phyloP scores from a whole-genome alignment of 2,329 filamentous ascomycete genomes.

The Talaromyces sp. region DNA sequence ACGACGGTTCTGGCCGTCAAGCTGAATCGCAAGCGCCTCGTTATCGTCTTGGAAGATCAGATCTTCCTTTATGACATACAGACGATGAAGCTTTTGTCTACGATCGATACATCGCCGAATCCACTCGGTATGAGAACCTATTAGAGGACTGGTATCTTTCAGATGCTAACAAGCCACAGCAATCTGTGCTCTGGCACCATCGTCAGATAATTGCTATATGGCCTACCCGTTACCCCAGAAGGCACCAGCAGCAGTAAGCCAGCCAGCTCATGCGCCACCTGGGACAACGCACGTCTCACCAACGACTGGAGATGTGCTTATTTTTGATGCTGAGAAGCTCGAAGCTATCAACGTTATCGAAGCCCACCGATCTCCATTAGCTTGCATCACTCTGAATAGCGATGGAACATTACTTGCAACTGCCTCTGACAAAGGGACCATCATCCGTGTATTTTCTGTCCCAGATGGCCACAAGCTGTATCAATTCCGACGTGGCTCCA shows the following conservation, averaged over 20 bases:
- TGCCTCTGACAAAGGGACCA: slow-evolving; percentile 94
- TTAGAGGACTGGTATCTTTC: neutral
- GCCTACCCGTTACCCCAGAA: slow-evolving; percentile 85
- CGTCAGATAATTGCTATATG: slow-evolving; percentile 93
- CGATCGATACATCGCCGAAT: slow-evolving; percentile 92
- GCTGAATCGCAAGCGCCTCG: slow-evolving; percentile 89
- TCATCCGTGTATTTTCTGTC: slow-evolving; percentile 93
- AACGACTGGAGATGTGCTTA: slow-evolving; percentile 86
- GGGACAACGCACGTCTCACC: slow-evolving; percentile 72
- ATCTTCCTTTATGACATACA: slow-evolving; percentile 99
- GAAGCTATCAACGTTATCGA: slow-evolving; percentile 96
- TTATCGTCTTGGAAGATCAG: slow-evolving; percentile 91
- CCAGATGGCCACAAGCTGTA: slow-evolving; percentile 90
- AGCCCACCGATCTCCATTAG: slow-evolving; percentile 88
- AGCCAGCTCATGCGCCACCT: slow-evolving; percentile 82
- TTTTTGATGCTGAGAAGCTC: slow-evolving; percentile 86
- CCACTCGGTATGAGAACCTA: slow-evolving; percentile 61
- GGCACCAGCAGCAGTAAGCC: slow-evolving; percentile 55
- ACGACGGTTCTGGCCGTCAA: slow-evolving; percentile 94
- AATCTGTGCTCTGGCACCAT: slow-evolving; percentile 90
- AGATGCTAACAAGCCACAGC: slow-evolving; percentile 49
- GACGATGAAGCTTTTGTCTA: slow-evolving; percentile 94
- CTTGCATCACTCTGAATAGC: slow-evolving; percentile 86
- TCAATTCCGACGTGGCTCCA: slow-evolving; percentile 93
- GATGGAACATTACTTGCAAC: slow-evolving; percentile 91